phyloP scores from a whole-genome alignment of 139 green algal species.

The Zygnema circumcarinatum region DNA sequence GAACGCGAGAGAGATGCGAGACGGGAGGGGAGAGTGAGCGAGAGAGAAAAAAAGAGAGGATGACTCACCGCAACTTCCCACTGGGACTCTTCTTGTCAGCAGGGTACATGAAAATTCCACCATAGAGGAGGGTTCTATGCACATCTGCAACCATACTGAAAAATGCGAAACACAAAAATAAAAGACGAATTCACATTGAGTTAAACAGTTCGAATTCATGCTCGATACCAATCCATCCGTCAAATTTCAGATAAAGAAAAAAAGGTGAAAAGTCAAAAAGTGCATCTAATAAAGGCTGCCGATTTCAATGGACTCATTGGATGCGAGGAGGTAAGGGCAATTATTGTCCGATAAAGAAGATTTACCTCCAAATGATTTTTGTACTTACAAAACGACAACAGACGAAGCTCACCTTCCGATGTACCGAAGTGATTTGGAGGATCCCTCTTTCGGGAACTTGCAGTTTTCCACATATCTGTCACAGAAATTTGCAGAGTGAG shows the following conservation, averaged over 20 bases:
- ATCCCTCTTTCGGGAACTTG: conserved; percentile 64
- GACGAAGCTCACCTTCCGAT: conserved; percentile 85
- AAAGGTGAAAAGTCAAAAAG: too few relatives aligned
- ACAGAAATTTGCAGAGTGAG: too few relatives aligned
- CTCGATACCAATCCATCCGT: too few relatives aligned
- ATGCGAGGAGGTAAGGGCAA: too few relatives aligned
- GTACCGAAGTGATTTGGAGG: conserved; percentile 92
- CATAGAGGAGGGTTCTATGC: conserved; percentile 80
- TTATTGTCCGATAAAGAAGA: too few relatives aligned
- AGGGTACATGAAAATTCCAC: conserved; percentile 80
- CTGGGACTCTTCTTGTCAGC: conserved; percentile 73
- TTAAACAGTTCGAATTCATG: background rate
- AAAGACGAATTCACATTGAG: background rate
- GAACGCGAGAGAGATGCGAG: background rate
- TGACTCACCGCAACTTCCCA: conserved; percentile 71
- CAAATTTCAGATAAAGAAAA: too few relatives aligned
- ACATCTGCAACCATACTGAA: conserved; percentile 80
- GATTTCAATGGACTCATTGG: too few relatives aligned
- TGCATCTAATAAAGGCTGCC: too few relatives aligned
- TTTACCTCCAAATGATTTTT: too few relatives aligned
- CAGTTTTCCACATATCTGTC: conserved; percentile 70
- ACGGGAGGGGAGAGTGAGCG: background rate
- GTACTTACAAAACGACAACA: too few relatives aligned
- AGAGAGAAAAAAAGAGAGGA: background rate
- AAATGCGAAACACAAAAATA: conserved; percentile 15